Evolutionary conservation across 257 asterid genomes (phyloP), one percentile per base, ranked within the genome.

Genomic region (Echium plantagineum): DNA sequence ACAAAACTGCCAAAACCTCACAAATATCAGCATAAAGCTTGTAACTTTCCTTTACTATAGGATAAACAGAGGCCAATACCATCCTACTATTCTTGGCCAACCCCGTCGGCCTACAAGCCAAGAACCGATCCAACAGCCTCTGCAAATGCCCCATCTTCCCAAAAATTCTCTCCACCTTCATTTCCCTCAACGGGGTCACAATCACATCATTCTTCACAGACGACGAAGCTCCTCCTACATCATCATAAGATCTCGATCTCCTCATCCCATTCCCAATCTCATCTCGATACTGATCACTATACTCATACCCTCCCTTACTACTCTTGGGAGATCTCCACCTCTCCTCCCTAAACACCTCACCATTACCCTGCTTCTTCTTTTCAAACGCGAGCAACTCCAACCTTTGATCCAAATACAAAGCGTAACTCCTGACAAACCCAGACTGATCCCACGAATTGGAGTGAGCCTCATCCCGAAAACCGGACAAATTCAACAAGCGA

Each of bases 401-500:
- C 73, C 80, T 75, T 74, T 84, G 88, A 68, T 84, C 93, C 75
- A 84, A 65, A 67, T 78, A 84, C 66, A 84, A 62, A 0, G 93
- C 93, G 46, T 78, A 84, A 21, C 84, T 79, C 76, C 93, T 74
- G 28, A 81, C 87, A 65, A 84, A 84, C 26, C 85, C 81, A 0
- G 90, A 80, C 32, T 80, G 86, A 74, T 83, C 90, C 90, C 90
- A 83, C 3, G 85, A 74, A 69, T 64, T 79, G 0, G 93, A 79
- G 64, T 84, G 93, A 7, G 93, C 93, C 77, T 84, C 93, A 9
- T 84, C 93, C 0, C 83, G 81, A 48, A 84, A 84, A 75, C 79
- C 88, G 0, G 84, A 75, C 68, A 84, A 24, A 51, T 84, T 84
- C 57, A 84, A 69, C 73, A 84, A 47, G 72, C 87, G 72, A 26